Conservation (phyloP, 257 asterid species). For the Nicotiana attenuata region DNA sequence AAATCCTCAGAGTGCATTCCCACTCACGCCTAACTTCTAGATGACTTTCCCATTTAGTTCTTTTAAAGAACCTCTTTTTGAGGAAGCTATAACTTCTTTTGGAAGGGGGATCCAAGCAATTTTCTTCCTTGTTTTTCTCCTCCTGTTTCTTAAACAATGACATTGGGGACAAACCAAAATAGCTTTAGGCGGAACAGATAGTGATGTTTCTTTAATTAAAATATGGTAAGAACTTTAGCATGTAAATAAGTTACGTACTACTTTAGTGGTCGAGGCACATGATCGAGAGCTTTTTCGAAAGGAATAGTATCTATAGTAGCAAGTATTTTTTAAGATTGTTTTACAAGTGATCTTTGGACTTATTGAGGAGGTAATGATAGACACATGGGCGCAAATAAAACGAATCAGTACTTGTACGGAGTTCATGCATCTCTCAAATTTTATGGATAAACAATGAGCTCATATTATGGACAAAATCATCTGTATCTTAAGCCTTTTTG, state of each 20-base stretch:
- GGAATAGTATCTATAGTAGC: constrained; percentile 14
- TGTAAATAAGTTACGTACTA: background rate
- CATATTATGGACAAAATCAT: background rate
- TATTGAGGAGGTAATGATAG: constrained; percentile 7
- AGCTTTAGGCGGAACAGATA: constrained; percentile 25
- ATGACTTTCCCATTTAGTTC: constrained; percentile 20
- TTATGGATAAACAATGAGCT: background rate
- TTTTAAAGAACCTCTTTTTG: background rate
- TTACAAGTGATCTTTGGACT: constrained; percentile 22
- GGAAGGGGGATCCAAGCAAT: constrained; percentile 27
- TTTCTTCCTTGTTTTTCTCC: background rate
- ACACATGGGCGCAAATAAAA: background rate
- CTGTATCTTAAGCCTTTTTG: background rate
- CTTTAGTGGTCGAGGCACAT: constrained; percentile 18
- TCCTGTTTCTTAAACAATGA: constrained; percentile 17
- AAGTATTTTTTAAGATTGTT: background rate
- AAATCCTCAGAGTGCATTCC: constrained; percentile 6
- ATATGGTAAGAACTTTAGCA: constrained; percentile 26
- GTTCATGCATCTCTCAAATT: constrained; percentile 3
- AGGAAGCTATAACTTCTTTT: constrained; percentile 15
- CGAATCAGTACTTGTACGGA: constrained; percentile 26
- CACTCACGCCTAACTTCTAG: background rate
- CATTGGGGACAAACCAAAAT: constrained; percentile 12
- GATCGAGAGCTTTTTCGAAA: constrained; percentile 32
- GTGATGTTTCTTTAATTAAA: constrained; percentile 31